Base-by-base conservation (phyloP, 495 filamentous ascomycete species). In the Annulohypoxylon maeteangense region DNA sequence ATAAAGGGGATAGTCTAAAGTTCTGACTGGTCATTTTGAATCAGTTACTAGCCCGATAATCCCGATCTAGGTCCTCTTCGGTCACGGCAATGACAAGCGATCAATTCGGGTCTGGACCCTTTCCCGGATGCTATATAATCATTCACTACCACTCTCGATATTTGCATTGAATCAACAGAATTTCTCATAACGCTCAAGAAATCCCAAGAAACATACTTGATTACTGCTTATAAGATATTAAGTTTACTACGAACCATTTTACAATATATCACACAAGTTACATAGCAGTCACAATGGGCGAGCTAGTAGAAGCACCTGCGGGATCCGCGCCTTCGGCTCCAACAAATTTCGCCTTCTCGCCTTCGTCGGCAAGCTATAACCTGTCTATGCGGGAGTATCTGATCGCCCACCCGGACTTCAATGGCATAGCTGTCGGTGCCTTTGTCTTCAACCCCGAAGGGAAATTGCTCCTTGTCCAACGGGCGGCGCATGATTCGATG, bases 391-490 rank as follows among this genome's bases (percentile, higher is more conserved):
- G 31, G 25, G 57, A 57, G 36, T 77, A 76, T 58, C 53, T 81
- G 27, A 45, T 67, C n/a, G 34, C 61, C 12, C 68, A 72, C 32
- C 62, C 73, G 0, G n/a, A 55, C 22, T 57, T 79, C 58, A n/a
- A 67, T 0, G 72, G 60, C 22, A 54, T 79, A 51, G 76, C 71
- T 18, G 75, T 80, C 12, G 75, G 78, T 10, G 79, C 80, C 11
- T 74, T 82, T 20, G 79, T 84, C 31, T 82, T 82, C 62, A 78
- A 79, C 51, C 25, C 57, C 5, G 63, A 38, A 0, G 62, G 63
- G 10, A 76, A 79, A 36, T 54, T 86, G 27, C 75, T 88, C 16
- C 78, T 89, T 2, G 70, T 89, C 50, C 85, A 87, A 57, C 84
- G 85, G 40, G 83, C 83, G 4, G 77, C 83, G 0, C 71, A 79